Conservation (phyloP, 306 rosid species). For the Senna siamea region DNA sequence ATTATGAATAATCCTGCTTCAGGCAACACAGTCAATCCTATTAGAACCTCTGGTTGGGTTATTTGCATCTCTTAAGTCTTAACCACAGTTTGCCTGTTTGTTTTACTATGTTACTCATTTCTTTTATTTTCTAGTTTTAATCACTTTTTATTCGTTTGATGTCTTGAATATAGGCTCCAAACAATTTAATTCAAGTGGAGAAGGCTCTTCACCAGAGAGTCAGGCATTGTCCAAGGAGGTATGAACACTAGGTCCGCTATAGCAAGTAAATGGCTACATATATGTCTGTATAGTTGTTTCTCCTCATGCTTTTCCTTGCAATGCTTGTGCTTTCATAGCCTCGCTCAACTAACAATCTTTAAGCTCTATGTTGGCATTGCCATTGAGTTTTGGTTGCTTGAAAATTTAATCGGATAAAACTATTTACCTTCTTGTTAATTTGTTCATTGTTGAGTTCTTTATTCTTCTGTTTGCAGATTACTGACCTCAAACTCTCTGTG, state of each 20-base stretch:
- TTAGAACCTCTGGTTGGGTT: slow-evolving; percentile 42
- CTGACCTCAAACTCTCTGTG: slow-evolving; percentile 83
- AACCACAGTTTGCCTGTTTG: slow-evolving; percentile 41
- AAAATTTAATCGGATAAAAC: slow-evolving; percentile 12
- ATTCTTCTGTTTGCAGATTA: slow-evolving; percentile 57
- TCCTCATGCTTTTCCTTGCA: background rate
- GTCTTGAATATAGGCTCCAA: slow-evolving; percentile 57
- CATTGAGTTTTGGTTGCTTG: slow-evolving; percentile 9
- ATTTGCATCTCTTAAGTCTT: slow-evolving; percentile 24
- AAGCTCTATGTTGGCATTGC: slow-evolving; percentile 14
- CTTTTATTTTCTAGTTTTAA: background rate
- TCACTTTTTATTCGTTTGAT: slow-evolving; percentile 37
- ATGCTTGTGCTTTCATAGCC: background rate
- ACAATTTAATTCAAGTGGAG: slow-evolving; percentile 61
- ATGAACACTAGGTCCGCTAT: slow-evolving; percentile 28
- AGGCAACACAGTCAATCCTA: slow-evolving; percentile 33
- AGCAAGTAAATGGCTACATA: slow-evolving; percentile 23
- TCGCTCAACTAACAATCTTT: slow-evolving; percentile 2
- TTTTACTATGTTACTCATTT: slow-evolving; percentile 6
- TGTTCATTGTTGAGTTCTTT: slow-evolving; percentile 15
- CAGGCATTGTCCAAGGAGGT: slow-evolving; percentile 90
- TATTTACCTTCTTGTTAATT: background rate
- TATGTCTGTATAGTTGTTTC: background rate
- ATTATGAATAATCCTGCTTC: slow-evolving; percentile 41
- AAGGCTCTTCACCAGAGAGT: slow-evolving; percentile 58